phyloP scores from a whole-genome alignment of 2,329 filamentous ascomycete species.

The Aspergillus clavatus region DNA sequence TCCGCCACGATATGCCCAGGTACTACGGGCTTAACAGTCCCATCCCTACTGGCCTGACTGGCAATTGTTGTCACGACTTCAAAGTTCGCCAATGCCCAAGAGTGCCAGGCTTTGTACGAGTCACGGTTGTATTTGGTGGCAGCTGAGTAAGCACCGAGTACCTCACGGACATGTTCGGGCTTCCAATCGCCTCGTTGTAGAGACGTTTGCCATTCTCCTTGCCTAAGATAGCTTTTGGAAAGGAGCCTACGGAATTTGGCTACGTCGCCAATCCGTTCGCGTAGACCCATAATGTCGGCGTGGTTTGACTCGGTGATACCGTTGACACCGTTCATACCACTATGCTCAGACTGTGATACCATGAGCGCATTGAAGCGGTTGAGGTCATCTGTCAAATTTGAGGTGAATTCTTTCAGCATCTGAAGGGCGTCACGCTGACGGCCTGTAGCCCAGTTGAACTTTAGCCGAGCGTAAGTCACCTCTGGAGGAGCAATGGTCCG shows the following conservation, averaged over 20 bases:
- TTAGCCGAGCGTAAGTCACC: constrained; percentile 93
- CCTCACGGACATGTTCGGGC: constrained; percentile 77
- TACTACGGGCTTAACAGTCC: constrained; percentile 42
- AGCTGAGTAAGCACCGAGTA: constrained; percentile 82
- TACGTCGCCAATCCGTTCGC: constrained; percentile 45
- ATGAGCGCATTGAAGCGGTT: constrained; percentile 41
- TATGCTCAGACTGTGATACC: constrained; percentile 34
- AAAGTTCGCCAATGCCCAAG: constrained; percentile 97
- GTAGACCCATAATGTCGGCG: constrained; percentile 35
- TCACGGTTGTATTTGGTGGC: constrained; percentile 90
- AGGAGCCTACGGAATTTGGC: constrained; percentile 65
- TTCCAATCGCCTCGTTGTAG: constrained; percentile 87
- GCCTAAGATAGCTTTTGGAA: constrained; percentile 91
- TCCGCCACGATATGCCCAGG: constrained; percentile 69
- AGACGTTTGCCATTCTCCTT: constrained; percentile 91
- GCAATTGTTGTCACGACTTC: constrained; percentile 87
- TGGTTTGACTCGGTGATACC: constrained; percentile 41
- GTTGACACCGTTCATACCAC: constrained; percentile 46
- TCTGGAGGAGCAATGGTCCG: constrained; percentile 55
- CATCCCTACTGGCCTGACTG: constrained; percentile 59
- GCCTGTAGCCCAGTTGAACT: constrained; percentile 90
- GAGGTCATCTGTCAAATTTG: constrained; percentile 56
- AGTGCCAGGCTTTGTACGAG: constrained; percentile 99
- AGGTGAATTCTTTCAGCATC: constrained; percentile 59
- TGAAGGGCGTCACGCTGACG: constrained; percentile 59